These are phyloP conservation scores for Solanum okadae DNA, from an alignment of 257 asterid species.

Conservation along the genomic window DNA sequence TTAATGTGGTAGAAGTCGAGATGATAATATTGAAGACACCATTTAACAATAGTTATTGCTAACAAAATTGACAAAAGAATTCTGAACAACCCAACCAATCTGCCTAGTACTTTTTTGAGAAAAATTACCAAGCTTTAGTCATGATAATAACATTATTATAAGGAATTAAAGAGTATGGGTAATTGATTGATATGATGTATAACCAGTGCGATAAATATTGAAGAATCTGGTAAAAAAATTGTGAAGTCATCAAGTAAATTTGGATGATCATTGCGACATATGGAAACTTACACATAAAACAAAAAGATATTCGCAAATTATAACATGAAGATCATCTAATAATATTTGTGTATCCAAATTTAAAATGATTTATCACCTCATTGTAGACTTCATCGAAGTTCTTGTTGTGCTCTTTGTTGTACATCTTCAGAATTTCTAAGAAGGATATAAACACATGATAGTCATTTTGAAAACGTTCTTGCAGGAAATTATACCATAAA, in stretches of 20 bases:
- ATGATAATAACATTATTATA: not conserved
- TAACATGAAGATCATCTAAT: not conserved
- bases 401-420: conserved; percentile 83
- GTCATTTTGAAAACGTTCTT: conserved; percentile 72
- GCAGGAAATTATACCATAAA: conserved; percentile 13
- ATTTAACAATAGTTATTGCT: not conserved
- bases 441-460: conserved; percentile 81
- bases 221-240: no score
- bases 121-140: not conserved
- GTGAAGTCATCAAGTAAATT: no score
- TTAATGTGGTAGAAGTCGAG: not conserved
- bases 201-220: no score
- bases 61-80: not conserved
- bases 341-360: not conserved
- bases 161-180: not conserved
- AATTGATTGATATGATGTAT: no score
- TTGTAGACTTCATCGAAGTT: conserved; percentile 74
- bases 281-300: conserved; percentile 48
- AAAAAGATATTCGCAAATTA: not conserved
- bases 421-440: conserved; percentile 88
- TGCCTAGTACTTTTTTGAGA: not conserved
- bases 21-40: not conserved
- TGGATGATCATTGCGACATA: not conserved
- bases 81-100: not conserved
- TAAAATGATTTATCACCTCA: conserved; percentile 32